These are phyloP conservation scores for Kregervanrija pseudodelftensis DNA, from an alignment of 805 yeast species.

Conservation along the genomic window DNA sequence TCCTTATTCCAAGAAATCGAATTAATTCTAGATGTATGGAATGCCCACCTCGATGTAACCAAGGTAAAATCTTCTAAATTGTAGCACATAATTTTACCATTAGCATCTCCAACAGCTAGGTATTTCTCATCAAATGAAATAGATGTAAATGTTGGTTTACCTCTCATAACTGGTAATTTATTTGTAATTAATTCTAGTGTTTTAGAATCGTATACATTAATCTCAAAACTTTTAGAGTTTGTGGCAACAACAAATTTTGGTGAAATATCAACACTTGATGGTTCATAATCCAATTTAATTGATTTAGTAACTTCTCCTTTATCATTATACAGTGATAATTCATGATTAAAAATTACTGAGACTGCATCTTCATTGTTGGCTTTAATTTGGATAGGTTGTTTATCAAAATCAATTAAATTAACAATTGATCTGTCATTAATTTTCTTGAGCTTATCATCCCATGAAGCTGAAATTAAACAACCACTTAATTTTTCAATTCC, in stretches of 20 bases:
- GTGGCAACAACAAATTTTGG: slow-evolving; percentile 43
- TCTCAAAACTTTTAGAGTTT: slow-evolving; percentile 30
- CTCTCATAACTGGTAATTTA: slow-evolving; percentile 40
- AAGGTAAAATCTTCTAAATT: slow-evolving; percentile 45
- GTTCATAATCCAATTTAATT: slow-evolving; percentile 30
- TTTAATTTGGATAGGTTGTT: slow-evolving; percentile 45
- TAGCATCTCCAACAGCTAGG: slow-evolving; percentile 78
- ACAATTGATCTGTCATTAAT: slow-evolving; percentile 18
- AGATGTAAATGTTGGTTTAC: slow-evolving; percentile 55
- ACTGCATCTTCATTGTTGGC: slow-evolving; percentile 25
- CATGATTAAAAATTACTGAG: slow-evolving; percentile 41
- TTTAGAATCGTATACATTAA: slow-evolving; percentile 32
- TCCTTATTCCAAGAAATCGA: slow-evolving; percentile 75
- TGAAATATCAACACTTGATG: slow-evolving; percentile 41
- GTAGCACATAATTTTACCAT: slow-evolving; percentile 81
- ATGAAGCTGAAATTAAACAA: slow-evolving; percentile 43
- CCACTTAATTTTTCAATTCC: slow-evolving; percentile 31
- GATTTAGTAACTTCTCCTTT: slow-evolving; percentile 26
- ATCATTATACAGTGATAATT: slow-evolving; percentile 26
- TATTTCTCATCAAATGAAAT: slow-evolving; percentile 64
- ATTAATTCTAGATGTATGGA: slow-evolving; percentile 79
- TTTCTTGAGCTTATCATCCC: slow-evolving; percentile 75
- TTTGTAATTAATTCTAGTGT: slow-evolving; percentile 10
- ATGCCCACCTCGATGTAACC: slow-evolving; percentile 89
- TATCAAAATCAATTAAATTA: slow-evolving; percentile 29